These are phyloP conservation scores for Apiospora sp. DNA, from an alignment of 2,329 filamentous ascomycete genomes.

Conservation along the genomic window DNA sequence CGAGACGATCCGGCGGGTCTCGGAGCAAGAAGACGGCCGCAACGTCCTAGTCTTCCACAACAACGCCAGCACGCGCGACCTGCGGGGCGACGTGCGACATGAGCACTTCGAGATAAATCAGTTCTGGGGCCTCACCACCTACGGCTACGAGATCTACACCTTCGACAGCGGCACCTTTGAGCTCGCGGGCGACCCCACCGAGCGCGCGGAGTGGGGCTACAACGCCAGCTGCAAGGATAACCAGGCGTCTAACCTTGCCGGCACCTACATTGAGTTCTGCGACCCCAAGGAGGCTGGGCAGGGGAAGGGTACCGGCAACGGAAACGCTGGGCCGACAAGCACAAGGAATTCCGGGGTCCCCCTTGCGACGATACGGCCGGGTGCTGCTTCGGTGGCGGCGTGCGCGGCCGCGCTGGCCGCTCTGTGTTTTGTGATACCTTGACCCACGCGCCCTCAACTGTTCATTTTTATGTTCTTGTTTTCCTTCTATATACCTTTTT, in stretches of 20 bases:
- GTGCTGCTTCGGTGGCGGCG: background rate
- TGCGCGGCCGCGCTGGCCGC: no score
- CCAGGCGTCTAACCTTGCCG: background rate
- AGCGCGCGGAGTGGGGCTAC: background rate
- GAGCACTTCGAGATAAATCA: background rate
- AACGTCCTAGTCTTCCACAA: background rate
- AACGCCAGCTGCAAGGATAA: background rate
- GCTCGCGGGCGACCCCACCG: background rate
- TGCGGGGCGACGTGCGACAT: background rate
- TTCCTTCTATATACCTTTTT: no score
- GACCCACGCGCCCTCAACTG: no score
- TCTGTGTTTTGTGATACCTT: no score
- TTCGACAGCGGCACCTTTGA: background rate
- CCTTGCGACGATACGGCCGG: background rate
- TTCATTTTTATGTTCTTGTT: no score
- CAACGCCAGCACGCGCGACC: background rate
- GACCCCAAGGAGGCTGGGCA: background rate
- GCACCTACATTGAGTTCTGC: background rate
- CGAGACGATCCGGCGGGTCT: background rate
- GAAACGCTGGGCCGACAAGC: background rate
- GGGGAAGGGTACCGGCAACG: no score
- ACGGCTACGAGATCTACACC: background rate
- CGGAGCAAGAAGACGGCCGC: background rate
- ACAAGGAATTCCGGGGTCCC: background rate
- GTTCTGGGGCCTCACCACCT: background rate